Evolutionary conservation across 345 rosid genomes (phyloP).

Genomic region (Ricinus communis): DNA sequence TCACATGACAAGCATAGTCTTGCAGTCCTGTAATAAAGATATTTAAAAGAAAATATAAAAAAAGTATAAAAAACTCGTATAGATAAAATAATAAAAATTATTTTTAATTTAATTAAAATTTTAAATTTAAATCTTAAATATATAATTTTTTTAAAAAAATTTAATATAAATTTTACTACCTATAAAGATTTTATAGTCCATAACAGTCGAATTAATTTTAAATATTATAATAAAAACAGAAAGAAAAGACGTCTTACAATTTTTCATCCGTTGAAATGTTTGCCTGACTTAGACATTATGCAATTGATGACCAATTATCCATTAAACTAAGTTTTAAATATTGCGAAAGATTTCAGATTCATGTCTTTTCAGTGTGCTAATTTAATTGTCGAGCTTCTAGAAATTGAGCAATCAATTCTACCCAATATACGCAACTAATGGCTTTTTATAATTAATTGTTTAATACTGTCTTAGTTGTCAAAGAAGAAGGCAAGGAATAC

Average conservation of each 20-base stretch:
- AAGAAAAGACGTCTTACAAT: neutral
- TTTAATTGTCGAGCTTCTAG: constrained; percentile 3
- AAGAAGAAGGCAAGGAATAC: neutral
- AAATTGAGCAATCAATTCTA: neutral
- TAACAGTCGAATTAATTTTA: too few relatives aligned
- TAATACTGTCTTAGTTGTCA: neutral
- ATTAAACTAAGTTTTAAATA: neutral
- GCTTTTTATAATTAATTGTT: neutral
- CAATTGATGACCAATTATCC: constrained; percentile 10
- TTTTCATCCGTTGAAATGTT: neutral
- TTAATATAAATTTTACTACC: too few relatives aligned
- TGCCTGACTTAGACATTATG: constrained; percentile 12
- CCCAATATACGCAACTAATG: constrained; percentile 1
- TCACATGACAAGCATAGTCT: neutral
- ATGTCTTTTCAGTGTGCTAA: neutral
- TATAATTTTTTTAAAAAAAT: too few relatives aligned
- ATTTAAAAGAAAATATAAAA: too few relatives aligned
- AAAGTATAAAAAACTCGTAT: too few relatives aligned
- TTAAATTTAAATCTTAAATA: too few relatives aligned
- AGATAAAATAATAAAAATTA: too few relatives aligned
- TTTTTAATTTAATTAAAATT: too few relatives aligned
- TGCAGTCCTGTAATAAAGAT: too few relatives aligned
- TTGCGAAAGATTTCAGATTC: neutral
- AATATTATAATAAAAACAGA: too few relatives aligned
- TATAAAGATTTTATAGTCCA: too few relatives aligned